Evolutionary conservation across 139 green algal species (phyloP), one percentile per base, ranked within the genome.

Genomic region (Volvox reticuliferus): DNA sequence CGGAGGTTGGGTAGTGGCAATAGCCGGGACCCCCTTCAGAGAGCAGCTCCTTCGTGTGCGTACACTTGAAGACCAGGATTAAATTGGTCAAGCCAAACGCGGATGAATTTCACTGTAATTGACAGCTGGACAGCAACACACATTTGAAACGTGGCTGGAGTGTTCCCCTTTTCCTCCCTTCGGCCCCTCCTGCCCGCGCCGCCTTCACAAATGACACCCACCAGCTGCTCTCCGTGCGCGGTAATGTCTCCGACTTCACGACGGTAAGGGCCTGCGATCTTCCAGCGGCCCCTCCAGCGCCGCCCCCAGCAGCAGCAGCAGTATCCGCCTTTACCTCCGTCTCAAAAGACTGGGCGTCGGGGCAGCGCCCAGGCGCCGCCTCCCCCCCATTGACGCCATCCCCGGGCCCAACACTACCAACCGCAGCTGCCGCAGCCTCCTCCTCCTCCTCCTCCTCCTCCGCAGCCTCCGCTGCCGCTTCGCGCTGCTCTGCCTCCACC

Each of bases 401-500:
- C 24, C 32, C 22, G 13, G 55, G 32, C 18, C 1, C 30, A 12
- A 79, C 71, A 79, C 71, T 30, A 30, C 22, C 22, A 30, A 2
- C 20, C 28, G 21, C n/a, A n/a, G n/a, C 71, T 30, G 71, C 22
- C 71, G 24, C 28, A 35, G 71, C 71, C 68, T 77, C 68, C 68
- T n/a, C 18, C 71, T 35, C 2, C 21, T 33, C 73, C 73, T 55
- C 75, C 75, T n/a, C 75, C 13, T 33, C 24, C 73, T 32, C 73
- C 19, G 73, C 73, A n/a, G 73, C 73, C 32, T 81, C 75, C 30
- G 75, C 75, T 9, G n/a, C 75, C 32, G 24, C 75, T 35, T 81
- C 75, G 22, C 68, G 26, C 67, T 68, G 83, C 83, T 89, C 85
- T n/a, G 85, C 85, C 68, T 82, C 85, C 85, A 82, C 85, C 85